A percentile compares a stretch with the other conserved stretches of the same genome.
Evolutionary conservation across 306 rosid species (phyloP).

Genomic region (Fragaria vesca): DNA sequence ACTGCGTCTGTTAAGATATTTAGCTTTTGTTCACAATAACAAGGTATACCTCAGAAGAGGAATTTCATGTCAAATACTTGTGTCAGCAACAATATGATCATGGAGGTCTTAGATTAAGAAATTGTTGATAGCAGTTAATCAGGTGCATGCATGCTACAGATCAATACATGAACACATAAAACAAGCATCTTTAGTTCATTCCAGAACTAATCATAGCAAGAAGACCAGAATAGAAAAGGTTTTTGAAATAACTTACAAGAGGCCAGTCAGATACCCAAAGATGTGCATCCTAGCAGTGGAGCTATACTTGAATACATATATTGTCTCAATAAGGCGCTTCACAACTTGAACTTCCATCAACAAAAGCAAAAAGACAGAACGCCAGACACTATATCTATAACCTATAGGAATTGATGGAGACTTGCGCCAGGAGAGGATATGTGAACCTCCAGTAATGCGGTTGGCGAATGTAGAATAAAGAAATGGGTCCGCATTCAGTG

Average conservation of each 20-base stretch:
- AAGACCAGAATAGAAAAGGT: constrained; percentile 12
- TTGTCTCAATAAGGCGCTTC: constrained; percentile 67
- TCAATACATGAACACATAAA: neutral
- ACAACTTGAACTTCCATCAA: constrained; percentile 77
- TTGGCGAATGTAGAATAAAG: constrained; percentile 47
- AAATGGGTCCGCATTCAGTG: constrained; percentile 50
- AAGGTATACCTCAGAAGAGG: neutral
- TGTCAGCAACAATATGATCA: neutral
- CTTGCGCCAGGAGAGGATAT: constrained; percentile 37
- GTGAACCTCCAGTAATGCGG: constrained; percentile 67
- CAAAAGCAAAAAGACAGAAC: constrained; percentile 69
- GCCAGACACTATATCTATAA: constrained; percentile 51
- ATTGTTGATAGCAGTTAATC: neutral
- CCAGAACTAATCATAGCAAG: constrained; percentile 8
- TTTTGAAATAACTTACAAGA: constrained; percentile 58
- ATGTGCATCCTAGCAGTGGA: constrained; percentile 83
- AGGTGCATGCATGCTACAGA: constrained; percentile 5
- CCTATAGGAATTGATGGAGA: constrained; percentile 27
- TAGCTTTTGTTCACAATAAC: neutral
- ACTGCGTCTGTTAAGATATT: neutral
- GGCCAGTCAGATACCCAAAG: constrained; percentile 76
- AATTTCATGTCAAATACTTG: neutral
- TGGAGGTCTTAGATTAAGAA: neutral
- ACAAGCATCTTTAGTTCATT: neutral
- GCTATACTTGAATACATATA: constrained; percentile 67